Conservation (phyloP, 768 basidiomycete species). For the Mycena pura region DNA sequence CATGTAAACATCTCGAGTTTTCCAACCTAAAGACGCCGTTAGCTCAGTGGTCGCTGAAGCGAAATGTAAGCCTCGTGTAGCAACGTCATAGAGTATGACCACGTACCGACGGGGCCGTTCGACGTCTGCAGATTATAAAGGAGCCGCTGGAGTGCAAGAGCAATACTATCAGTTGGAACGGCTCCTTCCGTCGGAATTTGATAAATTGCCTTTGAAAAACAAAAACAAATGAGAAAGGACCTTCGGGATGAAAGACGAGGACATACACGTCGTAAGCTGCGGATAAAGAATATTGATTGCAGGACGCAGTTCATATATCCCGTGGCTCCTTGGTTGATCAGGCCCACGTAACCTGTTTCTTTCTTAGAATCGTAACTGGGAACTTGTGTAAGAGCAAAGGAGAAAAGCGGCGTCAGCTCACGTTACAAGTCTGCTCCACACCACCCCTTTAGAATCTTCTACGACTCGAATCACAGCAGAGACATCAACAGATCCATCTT, state of each 20-base stretch:
- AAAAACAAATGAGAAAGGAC: no score
- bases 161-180: slow-evolving; percentile 88
- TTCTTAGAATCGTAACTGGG: slow-evolving; percentile 98
- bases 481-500: slow-evolving; percentile 92
- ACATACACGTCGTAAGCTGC: slow-evolving; percentile 87
- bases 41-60: slow-evolving; percentile 90
- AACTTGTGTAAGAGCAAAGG: slow-evolving; percentile 24
- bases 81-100: background rate
- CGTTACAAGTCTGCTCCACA: slow-evolving; percentile 99
- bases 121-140: slow-evolving; percentile 98
- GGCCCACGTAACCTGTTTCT: slow-evolving; percentile 94
- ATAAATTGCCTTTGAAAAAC: slow-evolving; percentile 98
- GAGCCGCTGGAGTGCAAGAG: slow-evolving; percentile 92
- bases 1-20: slow-evolving; percentile 95
- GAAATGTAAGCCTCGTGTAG: background rate
- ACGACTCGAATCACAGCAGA: slow-evolving; percentile 96
- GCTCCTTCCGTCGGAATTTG: slow-evolving; percentile 99
- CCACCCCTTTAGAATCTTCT: slow-evolving; percentile 96
- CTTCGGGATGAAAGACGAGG: no score
- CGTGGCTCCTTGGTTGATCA: slow-evolving; percentile 98
- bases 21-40: slow-evolving; percentile 99
- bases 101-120: slow-evolving; percentile 91
- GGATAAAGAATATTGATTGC: slow-evolving; percentile 95
- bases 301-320: slow-evolving; percentile 99
- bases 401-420: slow-evolving; percentile 50